phyloP scores from a whole-genome alignment of 2,329 filamentous ascomycete genomes.

The Neofusicoccum laricinum region DNA sequence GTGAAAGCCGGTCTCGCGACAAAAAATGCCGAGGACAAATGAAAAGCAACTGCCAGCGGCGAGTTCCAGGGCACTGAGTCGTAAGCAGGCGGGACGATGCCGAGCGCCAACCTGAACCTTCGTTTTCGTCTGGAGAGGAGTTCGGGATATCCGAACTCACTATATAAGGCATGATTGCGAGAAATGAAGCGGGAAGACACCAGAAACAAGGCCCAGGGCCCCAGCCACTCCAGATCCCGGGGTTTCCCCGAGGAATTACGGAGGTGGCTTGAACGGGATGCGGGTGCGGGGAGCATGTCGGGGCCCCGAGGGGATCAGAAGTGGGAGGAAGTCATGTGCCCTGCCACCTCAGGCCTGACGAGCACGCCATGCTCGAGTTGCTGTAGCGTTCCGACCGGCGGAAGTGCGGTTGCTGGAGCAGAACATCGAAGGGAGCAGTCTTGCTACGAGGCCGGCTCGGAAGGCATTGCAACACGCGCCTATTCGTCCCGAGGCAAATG shows the following conservation, averaged over 20 bases:
- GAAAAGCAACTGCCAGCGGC: neutral
- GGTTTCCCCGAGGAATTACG: neutral
- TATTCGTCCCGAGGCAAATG: neutral
- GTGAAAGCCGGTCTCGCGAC: neutral
- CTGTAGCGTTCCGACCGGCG: no score
- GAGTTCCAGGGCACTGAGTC: neutral
- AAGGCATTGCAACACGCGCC: neutral
- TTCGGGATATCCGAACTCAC: no score
- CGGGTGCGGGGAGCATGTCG: conserved; percentile 1
- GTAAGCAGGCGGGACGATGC: neutral
- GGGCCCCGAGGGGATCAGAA: neutral
- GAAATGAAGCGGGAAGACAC: no score
- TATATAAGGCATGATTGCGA: neutral
- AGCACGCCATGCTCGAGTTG: neutral
- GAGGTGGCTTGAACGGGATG: neutral
- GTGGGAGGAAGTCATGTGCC: neutral
- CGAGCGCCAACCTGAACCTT: neutral
- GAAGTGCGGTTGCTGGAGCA: neutral
- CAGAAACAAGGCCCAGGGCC: no score
- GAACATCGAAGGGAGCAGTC: no score
- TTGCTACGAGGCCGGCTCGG: neutral
- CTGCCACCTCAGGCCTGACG: neutral
- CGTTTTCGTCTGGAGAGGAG: no score
- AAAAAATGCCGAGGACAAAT: neutral
- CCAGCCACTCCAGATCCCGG: neutral